Evolutionary conservation across 257 asterid genomes (phyloP).

Genomic region (Oldenlandia corymbosa): DNA sequence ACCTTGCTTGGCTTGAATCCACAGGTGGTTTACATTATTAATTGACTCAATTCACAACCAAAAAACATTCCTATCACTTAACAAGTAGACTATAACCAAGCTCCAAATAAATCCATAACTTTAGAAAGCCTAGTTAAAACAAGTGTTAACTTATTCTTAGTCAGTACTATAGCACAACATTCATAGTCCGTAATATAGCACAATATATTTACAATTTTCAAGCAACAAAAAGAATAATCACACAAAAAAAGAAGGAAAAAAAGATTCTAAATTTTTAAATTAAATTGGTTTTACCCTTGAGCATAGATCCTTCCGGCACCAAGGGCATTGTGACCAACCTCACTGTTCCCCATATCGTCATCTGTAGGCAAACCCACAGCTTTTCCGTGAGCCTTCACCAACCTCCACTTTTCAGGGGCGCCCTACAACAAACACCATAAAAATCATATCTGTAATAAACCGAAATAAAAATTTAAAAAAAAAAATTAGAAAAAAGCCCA

Average conservation of each 20-base stretch:
- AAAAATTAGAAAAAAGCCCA: background rate
- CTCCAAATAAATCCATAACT: too few relatives aligned
- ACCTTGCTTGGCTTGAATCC: background rate
- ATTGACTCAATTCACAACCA: background rate
- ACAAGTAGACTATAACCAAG: too few relatives aligned
- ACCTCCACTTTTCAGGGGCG: constrained; percentile 93
- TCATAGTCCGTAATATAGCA: too few relatives aligned
- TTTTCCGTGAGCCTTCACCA: constrained; percentile 86
- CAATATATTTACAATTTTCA: too few relatives aligned
- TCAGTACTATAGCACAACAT: too few relatives aligned
- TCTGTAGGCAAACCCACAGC: constrained; percentile 98
- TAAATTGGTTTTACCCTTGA: constrained; percentile 61
- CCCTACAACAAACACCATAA: too few relatives aligned
- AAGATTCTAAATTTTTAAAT: too few relatives aligned
- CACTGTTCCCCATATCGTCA: constrained; percentile 99
- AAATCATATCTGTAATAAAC: constrained; percentile 25
- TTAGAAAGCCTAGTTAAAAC: too few relatives aligned
- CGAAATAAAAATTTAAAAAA: constrained; percentile 1
- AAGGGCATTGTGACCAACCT: constrained; percentile 98
- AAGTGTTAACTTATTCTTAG: too few relatives aligned
- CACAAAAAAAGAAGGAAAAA: background rate
- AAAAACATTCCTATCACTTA: too few relatives aligned
- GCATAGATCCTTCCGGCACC: constrained; percentile 98
- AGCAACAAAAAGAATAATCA: background rate
- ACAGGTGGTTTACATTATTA: background rate